A percentile compares a stretch with the other conserved stretches of the same genome.
Conservation (phyloP, 192 early-diverging fungal genomes). For the Pilobolus umbonatus region DNA sequence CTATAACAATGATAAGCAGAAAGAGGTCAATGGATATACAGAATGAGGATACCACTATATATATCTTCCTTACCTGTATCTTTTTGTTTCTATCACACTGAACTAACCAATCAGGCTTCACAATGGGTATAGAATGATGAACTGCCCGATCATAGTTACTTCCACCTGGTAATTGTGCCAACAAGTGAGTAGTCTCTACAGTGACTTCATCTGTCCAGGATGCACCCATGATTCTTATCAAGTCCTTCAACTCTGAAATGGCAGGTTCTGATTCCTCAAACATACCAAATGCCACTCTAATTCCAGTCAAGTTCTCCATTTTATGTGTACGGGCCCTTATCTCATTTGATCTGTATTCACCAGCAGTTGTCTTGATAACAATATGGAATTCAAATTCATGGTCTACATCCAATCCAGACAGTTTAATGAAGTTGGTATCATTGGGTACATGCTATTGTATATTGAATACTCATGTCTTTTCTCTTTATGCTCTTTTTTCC, state of each 20-base stretch:
- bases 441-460: constrained; percentile 35
- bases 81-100: constrained; percentile 87
- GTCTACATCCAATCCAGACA: constrained; percentile 87
- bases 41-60: background rate
- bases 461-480: background rate
- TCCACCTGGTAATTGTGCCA: constrained; percentile 81
- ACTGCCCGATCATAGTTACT: constrained; percentile 84
- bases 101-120: constrained; percentile 92
- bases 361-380: constrained; percentile 90
- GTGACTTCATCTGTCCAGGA: constrained; percentile 81
- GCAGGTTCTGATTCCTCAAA: constrained; percentile 72
- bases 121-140: constrained; percentile 90
- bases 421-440: constrained; percentile 60
- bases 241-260: constrained; percentile 67
- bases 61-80: constrained; percentile 58
- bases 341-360: constrained; percentile 72
- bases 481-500: background rate
- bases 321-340: constrained; percentile 80
- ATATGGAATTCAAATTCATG: constrained; percentile 88
- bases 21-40: background rate
- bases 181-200: constrained; percentile 86
- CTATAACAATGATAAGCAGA: constrained; percentile 11
- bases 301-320: constrained; percentile 96
- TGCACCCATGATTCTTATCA: constrained; percentile 80
- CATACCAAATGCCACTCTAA: constrained; percentile 90